phyloP scores from a whole-genome alignment of 768 basidiomycete species.

The Hypholoma sublateritium region DNA sequence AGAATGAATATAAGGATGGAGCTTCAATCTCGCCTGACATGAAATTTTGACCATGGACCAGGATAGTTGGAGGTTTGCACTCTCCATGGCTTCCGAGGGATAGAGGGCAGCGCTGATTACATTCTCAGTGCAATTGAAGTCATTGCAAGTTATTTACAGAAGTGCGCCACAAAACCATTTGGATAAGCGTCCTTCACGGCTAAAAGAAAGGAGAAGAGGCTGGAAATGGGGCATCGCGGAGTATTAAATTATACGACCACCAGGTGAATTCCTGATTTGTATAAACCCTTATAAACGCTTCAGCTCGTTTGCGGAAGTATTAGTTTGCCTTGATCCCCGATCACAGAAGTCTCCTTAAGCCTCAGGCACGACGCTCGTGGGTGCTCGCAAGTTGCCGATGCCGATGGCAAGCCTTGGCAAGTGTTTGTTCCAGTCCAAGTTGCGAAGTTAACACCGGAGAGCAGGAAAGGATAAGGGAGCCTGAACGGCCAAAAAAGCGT shows the following conservation, averaged over 20 bases:
- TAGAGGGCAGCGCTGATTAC: slow-evolving; percentile 13
- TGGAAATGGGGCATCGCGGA: slow-evolving; percentile 26
- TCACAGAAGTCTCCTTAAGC: slow-evolving; percentile 42
- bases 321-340: slow-evolving; percentile 55
- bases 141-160: slow-evolving; percentile 23
- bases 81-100: slow-evolving; percentile 28
- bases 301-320: slow-evolving; percentile 29
- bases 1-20: slow-evolving; percentile 15
- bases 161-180: slow-evolving; percentile 38
- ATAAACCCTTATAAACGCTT: slow-evolving; percentile 26
- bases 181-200: slow-evolving; percentile 18
- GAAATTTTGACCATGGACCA: slow-evolving; percentile 11
- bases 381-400: slow-evolving; percentile 35
- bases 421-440: slow-evolving; percentile 12
- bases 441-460: neutral
- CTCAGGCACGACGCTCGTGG: slow-evolving; percentile 33
- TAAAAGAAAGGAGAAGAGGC: slow-evolving; percentile 18
- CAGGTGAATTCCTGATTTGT: slow-evolving; percentile 16
- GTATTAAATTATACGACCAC: slow-evolving; percentile 20
- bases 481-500: slow-evolving; percentile 21
- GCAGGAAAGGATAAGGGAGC: slow-evolving; percentile 4
- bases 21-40: neutral
- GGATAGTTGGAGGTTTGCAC: slow-evolving; percentile 16
- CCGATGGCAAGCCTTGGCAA: slow-evolving; percentile 19
- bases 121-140: slow-evolving; percentile 14